Conservation (phyloP, 495 filamentous ascomycete species). For the Evansstolkia leycettana region DNA sequence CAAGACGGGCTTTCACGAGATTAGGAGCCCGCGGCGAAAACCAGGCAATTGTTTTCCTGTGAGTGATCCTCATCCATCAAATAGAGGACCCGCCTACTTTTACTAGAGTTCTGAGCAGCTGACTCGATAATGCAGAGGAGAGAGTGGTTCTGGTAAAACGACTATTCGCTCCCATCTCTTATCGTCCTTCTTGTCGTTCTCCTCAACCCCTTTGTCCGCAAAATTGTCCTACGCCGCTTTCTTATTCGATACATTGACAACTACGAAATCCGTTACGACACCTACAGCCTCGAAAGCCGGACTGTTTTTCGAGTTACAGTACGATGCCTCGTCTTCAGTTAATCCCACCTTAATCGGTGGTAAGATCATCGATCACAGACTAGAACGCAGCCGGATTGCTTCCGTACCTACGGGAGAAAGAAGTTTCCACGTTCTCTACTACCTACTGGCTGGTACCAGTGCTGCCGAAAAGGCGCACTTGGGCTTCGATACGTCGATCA, state of each 20-base stretch:
- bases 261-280: conserved; percentile 93
- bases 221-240: conserved; percentile 91
- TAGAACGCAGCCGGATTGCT: conserved; percentile 83
- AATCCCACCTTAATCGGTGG: conserved; percentile 80
- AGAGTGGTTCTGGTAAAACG: conserved; percentile 91
- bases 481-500: conserved; percentile 54
- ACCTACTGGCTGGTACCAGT: conserved; percentile 85
- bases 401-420: conserved; percentile 88
- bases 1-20: conserved; percentile 68
- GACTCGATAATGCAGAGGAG: conserved; percentile 47
- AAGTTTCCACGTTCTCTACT: conserved; percentile 93
- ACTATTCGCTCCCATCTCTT: conserved; percentile 83
- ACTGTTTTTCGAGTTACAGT: conserved; percentile 90
- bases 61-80: conserved; percentile 23
- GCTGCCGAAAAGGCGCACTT: conserved; percentile 80
- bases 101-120: neutral
- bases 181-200: conserved; percentile 71
- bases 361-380: conserved; percentile 83
- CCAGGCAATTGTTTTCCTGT: conserved; percentile 87
- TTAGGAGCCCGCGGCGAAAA: conserved; percentile 86
- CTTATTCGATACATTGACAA: conserved; percentile 89
- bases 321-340: conserved; percentile 73
- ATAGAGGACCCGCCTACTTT: neutral
- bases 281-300: conserved; percentile 92
- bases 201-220: conserved; percentile 79